Conservation (phyloP, 2,329 filamentous ascomycete species). For the Rachicladosporium sp. region DNA sequence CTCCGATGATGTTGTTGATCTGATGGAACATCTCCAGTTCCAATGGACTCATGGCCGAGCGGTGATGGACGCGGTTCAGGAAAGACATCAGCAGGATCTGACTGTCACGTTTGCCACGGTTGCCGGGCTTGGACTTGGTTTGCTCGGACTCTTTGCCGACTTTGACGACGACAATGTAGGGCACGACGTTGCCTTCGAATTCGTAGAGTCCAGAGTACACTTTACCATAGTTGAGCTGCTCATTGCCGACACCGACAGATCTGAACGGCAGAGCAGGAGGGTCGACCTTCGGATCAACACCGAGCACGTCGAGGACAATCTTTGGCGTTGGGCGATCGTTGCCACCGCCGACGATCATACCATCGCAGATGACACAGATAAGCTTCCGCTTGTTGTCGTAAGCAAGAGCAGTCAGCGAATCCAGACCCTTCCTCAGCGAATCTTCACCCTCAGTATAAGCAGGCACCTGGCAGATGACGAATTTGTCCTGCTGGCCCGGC, state of each 20-base stretch:
- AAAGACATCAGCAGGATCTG: constrained; percentile 95
- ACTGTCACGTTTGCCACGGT: constrained; percentile 96
- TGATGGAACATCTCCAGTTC: constrained; percentile 98
- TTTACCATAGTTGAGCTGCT: constrained; percentile 96
- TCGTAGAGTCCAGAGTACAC: constrained; percentile 97
- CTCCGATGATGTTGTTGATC: constrained; percentile 97
- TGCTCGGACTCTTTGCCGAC: constrained; percentile 95
- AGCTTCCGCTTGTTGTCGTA: constrained; percentile 99
- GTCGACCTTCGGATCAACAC: constrained; percentile 92
- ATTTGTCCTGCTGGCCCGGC: constrained; percentile 88
- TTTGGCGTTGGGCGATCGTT: constrained; percentile 96
- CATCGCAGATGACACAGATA: constrained; percentile 91
- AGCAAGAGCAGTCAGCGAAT: constrained; percentile 84
- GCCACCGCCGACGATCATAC: constrained; percentile 88
- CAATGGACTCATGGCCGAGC: constrained; percentile 84
- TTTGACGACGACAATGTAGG: constrained; percentile 91
- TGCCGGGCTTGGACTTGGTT: constrained; percentile 80
- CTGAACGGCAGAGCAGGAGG: constrained; percentile 90
- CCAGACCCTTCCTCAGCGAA: constrained; percentile 78
- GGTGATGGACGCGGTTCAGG: constrained; percentile 93
- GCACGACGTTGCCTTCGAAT: constrained; percentile 92
- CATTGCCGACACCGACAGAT: constrained; percentile 74
- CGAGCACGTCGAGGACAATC: constrained; percentile 93
- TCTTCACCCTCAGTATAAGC: constrained; percentile 98
- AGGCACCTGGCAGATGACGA: constrained; percentile 95